Base-by-base conservation (phyloP, 148 eudicot species). In the Bassia scoparia region DNA sequence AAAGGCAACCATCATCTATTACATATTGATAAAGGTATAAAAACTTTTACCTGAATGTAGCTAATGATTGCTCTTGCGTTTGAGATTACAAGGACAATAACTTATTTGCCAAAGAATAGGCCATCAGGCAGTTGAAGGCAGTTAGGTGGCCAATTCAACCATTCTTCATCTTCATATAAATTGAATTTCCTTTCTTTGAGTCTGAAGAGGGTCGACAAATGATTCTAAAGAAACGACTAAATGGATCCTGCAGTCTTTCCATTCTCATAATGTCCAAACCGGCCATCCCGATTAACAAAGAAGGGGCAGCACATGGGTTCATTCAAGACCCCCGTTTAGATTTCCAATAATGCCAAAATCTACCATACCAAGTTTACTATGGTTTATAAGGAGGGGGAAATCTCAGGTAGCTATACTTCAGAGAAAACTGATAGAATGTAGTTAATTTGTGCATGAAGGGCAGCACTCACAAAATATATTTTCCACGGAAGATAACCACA, bases 201-300 rank as follows among this genome's bases (percentile, higher is more conserved):
- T 72, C 75, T 75, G 76, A 89, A 78, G 72, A 78, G 72, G 89
- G 90, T 54, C 61, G 84, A 69, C 80, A 85, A 49, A 87, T 70
- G 48, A 27, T 82, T 75, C 96, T 82, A 48, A 85, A 78, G 58
- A 95, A 80, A 61, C 96, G 93, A 79, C 90, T 91, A 53, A 95
- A 59, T 3, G 96, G 94, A 78, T 95, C 99, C 72, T 95, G 96
- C 52, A 90, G 81, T 48, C 94, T 94, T 81, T 95, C 99, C 96
- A 95, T 87, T n/a, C 79, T 95, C 88, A 70, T 95, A 95, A 75
- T 95, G 96, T 49, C 97, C 99, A 76, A 95, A 95, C 27, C 97
- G 85, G 97, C 99, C 89, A 87, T 95, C 99, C 38, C 97, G 86
- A 38, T 83, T 84, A 54, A 76, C 74, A 52, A 84, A 95, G 70